These are phyloP conservation scores for Tardiomyces blankii DNA, from an alignment of 1,139 yeast genomes.

Conservation along the genomic window DNA sequence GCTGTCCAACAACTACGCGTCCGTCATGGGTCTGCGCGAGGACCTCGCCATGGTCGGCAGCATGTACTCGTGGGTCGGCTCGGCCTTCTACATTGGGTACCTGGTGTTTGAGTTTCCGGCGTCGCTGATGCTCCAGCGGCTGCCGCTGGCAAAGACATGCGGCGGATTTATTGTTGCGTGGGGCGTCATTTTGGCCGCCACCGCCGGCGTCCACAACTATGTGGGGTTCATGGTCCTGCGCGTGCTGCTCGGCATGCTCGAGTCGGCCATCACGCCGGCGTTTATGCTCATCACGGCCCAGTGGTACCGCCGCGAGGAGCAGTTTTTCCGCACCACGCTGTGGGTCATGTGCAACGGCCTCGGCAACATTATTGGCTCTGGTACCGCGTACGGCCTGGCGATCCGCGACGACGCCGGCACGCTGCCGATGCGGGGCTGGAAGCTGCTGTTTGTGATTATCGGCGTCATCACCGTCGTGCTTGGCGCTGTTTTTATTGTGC, in stretches of 20 bases:
- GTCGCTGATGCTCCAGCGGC: conserved; percentile 37
- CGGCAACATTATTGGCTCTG: conserved; percentile 13
- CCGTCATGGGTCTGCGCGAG: conserved; percentile 32
- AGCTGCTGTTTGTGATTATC: conserved; percentile 34
- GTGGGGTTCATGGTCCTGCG: conserved; percentile 41
- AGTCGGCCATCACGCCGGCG: conserved; percentile 26
- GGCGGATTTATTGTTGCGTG: conserved; percentile 27
- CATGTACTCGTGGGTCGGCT: conserved; percentile 38
- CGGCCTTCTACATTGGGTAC: conserved; percentile 37
- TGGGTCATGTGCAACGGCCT: conserved; percentile 16
- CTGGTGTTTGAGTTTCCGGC: conserved; percentile 35
- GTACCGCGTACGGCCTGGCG: conserved; percentile 14
- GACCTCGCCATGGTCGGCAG: conserved; percentile 30
- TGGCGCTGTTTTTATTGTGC: conserved; percentile 35
- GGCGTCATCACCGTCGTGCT: conserved; percentile 38
- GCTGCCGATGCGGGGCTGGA: conserved; percentile 25
- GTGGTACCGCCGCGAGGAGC: conserved; percentile 45
- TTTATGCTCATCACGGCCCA: conserved; percentile 24
- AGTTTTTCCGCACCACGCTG: conserved; percentile 21
- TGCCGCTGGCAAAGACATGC: conserved; percentile 2
- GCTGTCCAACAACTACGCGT: conserved; percentile 32
- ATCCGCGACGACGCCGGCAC: conserved; percentile 18
- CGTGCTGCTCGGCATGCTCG: conserved; percentile 44
- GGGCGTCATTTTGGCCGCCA: conserved; percentile 35
- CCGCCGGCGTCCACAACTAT: conserved; percentile 20